Evolutionary conservation across 2,329 filamentous ascomycete genomes (phyloP).

Genomic region (Colletotrichum magnum): DNA sequence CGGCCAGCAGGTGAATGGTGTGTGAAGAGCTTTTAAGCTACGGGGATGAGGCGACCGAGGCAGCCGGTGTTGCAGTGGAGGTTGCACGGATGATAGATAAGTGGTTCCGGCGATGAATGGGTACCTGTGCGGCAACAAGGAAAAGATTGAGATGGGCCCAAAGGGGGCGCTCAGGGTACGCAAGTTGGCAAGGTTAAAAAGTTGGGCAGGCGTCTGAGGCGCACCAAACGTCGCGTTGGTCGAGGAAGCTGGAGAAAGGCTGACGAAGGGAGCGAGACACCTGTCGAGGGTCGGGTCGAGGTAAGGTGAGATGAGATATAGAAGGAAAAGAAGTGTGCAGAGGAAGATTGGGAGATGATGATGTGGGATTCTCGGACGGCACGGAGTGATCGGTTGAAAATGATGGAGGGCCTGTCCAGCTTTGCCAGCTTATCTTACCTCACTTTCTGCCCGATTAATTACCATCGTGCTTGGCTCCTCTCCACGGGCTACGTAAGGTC

Average conservation of each 20-base stretch:
- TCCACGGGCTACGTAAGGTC: constrained; percentile 28
- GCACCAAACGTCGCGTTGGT: not conserved
- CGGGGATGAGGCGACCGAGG: constrained; percentile 32
- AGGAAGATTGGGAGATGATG: constrained; percentile 28
- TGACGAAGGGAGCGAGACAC: constrained; percentile 9
- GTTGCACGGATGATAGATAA: constrained; percentile 40
- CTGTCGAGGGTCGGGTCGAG: constrained; percentile 5
- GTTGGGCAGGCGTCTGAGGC: too few species aligned
- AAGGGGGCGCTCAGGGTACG: constrained; percentile 11
- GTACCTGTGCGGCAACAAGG: constrained; percentile 9
- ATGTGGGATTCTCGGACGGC: constrained; percentile 20
- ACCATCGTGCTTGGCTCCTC: constrained; percentile 30
- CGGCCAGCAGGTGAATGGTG: constrained; percentile 21
- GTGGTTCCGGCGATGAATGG: constrained; percentile 30
- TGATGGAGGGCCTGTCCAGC: constrained; percentile 19
- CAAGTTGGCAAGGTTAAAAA: too few species aligned
- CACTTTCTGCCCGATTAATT: constrained; percentile 16
- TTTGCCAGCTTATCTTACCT: constrained; percentile 8
- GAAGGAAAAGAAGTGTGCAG: constrained; percentile 15
- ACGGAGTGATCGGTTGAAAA: constrained; percentile 27
- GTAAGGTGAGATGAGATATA: not conserved
- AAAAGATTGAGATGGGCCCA: constrained; percentile 15
- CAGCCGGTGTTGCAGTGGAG: constrained; percentile 39
- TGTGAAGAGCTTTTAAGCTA: constrained; percentile 35
- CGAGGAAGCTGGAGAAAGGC: not conserved